Evolutionary conservation across 305 asterid species (phyloP), one percentile per base, ranked within the genome.

Genomic region (Fraxinus sp.): DNA sequence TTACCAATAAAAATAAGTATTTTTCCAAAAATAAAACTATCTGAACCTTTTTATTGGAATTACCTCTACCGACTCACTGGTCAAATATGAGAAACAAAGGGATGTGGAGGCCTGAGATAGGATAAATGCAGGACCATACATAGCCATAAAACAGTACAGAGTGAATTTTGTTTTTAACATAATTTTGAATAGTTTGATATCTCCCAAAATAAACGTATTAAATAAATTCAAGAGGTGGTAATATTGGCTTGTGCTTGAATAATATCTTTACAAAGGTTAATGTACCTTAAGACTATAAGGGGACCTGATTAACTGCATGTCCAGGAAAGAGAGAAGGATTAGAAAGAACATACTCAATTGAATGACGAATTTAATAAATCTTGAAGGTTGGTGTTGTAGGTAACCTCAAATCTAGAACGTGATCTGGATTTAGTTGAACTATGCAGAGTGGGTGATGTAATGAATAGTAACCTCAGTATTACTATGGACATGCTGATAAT

Each of bases 371-470:
- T 32, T 30, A 71, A 71, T 71, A 32, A 30, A 71, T 71, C 16
- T 71, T 30, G 44, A 71, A 32, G 6, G 36, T 30, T 13, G 76
- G 44, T 32, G 44, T 32, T 3, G 7, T 32, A 71, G 6, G 37
- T 33, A 16, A 32, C 44, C 22, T 71, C 44, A 32, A 28, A 24
- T 73, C 32, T 44, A 71, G 68, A 74, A 41, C 44, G 85, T 70
- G 79, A 74, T 78, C 20, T 46, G 80, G 32, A 76, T 32, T 37
- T 81, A 28, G 22, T 7, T 71, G 78, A 64, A 79, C 66, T 78
- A 44, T 76, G 77, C 13, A 55, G 76, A 68, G 16, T 80, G 20
- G 74, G 70, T 35, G 57, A 75, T 76, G 49, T 35, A 26, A 32
- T 64, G 79, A 49, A 57, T 62, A 70, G 28, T 57, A 20, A 52